Base-by-base conservation (phyloP, 495 filamentous ascomycete species). In the Xylaria intraflava region DNA sequence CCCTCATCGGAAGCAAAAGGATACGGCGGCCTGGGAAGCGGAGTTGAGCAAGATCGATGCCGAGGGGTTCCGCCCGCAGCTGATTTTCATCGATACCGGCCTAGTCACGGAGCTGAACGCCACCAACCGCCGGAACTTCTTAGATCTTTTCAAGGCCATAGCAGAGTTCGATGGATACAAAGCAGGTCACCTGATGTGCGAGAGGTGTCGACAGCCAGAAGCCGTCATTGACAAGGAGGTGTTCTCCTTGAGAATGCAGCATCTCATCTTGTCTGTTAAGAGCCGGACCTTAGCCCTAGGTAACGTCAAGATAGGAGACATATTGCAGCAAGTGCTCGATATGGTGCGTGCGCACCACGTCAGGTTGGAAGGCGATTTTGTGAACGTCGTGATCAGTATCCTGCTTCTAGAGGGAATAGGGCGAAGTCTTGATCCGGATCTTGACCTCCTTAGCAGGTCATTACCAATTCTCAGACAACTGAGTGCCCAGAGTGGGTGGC, bases 81-180 rank as follows among this genome's bases (percentile, higher is more conserved):
- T 99, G 16, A 88, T 97, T 47, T 97, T 99, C 75, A 96, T 99
- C 57, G 94, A 99, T 63, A 93, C 94, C 0, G 94, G 94, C 8
- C 83, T 99, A 7, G 92, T 97, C 9, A 99, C 93, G 1, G 87
- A 97, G 61, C 80, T 99, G 5, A 96, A 95, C 62, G 82, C 81
- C 0, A 81, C 65, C 1, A 97, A 99, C 61, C 83, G 94, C 19
- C 76, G 71, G 23, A 99, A 99, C 68, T 97, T 99, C 66, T 77
- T 99, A 7, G 93, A 95, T 59, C 82, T 99, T 19, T 99, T 99
- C 81, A 89, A 88, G 46, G 87, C 94, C 19, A 80, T 99, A 35
- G 94, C 94, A 7, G 91, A 96, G 62, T 99, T 99, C 60, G 90
- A 99, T 64, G 94, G 94, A 11, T 95, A 95, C 66, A 88, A 88